Percentiles rank a stretch among this genome's conserved stretches.
These are phyloP conservation scores for Jamesozyma lodderae DNA, from an alignment of 805 yeast species.

Conservation along the genomic window DNA sequence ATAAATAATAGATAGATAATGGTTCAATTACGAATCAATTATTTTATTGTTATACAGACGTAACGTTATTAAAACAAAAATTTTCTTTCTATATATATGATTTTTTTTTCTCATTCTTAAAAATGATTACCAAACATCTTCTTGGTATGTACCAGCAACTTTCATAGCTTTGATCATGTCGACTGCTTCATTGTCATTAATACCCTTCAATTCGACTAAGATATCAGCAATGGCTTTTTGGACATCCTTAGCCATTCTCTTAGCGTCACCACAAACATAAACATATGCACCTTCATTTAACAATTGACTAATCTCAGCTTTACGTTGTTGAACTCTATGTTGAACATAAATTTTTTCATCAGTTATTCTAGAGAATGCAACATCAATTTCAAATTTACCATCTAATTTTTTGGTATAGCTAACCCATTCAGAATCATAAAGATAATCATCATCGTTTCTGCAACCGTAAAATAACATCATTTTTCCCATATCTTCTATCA, in stretches of 20 bases:
- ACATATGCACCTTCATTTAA: conserved; percentile 75
- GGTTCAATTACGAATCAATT: too few relatives aligned
- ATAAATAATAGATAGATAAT: too few relatives aligned
- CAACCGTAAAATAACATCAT: conserved; percentile 80
- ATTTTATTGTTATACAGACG: too few relatives aligned
- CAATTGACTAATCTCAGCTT: conserved; percentile 32
- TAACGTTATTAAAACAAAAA: too few relatives aligned
- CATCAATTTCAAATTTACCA: conserved; percentile 54
- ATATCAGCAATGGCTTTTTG: conserved; percentile 59
- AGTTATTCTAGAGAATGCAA: conserved; percentile 79
- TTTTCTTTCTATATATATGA: too few relatives aligned
- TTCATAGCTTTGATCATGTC: conserved; percentile 71
- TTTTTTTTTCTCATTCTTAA: too few relatives aligned
- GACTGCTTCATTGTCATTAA: conserved; percentile 58
- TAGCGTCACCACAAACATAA: conserved; percentile 96
- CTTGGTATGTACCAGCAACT: conserved; percentile 84
- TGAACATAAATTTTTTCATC: conserved; percentile 69
- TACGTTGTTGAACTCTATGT: conserved; percentile 52
- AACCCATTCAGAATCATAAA: conserved; percentile 87
- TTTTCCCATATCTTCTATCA: conserved; percentile 49
- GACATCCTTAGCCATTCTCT: conserved; percentile 91
- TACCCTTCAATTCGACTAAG: conserved; percentile 51
- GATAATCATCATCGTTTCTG: conserved; percentile 74
- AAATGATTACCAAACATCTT: conserved; percentile 92
- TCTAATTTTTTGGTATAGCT: conserved; percentile 55